Conservation (phyloP, 2,329 filamentous ascomycete species). For the Microthyrium microscopicum region DNA sequence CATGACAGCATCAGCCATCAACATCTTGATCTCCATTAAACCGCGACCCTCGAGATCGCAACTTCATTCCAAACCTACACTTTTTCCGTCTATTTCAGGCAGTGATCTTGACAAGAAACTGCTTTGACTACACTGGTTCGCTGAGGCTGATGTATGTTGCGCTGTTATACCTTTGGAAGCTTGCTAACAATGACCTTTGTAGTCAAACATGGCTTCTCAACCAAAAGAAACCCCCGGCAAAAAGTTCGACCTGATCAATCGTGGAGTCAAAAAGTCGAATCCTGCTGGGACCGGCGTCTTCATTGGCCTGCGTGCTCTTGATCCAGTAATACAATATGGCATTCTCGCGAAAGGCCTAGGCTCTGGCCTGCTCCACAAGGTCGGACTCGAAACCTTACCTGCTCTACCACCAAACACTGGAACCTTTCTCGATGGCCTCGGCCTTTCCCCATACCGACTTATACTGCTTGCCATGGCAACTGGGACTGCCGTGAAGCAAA, state of each 20-base stretch:
- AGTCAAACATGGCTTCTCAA: no score
- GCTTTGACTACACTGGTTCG: no score
- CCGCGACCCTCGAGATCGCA: no score
- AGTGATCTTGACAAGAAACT: no score
- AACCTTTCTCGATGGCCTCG: slow-evolving; percentile 25
- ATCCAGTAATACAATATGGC: slow-evolving; percentile 31
- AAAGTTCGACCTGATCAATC: slow-evolving; percentile 23
- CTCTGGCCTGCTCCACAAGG: slow-evolving; percentile 24
- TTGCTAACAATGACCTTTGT: no score
- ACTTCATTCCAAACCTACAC: no score
- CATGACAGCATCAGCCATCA: no score
- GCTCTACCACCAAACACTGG: slow-evolving; percentile 24
- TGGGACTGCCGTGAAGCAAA: slow-evolving; percentile 38
- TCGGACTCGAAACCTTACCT: slow-evolving; percentile 29
- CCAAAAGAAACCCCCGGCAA: no score
- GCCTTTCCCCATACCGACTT: slow-evolving; percentile 33
- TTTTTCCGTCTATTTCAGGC: no score
- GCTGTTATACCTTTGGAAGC: no score
- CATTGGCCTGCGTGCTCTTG: slow-evolving; percentile 29
- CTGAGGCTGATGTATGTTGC: no score
- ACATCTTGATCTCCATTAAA: no score
- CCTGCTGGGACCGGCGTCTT: slow-evolving; percentile 25
- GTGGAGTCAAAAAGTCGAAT: slow-evolving; percentile 24
- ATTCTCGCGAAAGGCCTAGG: slow-evolving; percentile 29
- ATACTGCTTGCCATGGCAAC: slow-evolving; percentile 37